These are phyloP conservation scores for Tritrichomonas musculus DNA, from an alignment of 208 protist species.

Conservation along the genomic window DNA sequence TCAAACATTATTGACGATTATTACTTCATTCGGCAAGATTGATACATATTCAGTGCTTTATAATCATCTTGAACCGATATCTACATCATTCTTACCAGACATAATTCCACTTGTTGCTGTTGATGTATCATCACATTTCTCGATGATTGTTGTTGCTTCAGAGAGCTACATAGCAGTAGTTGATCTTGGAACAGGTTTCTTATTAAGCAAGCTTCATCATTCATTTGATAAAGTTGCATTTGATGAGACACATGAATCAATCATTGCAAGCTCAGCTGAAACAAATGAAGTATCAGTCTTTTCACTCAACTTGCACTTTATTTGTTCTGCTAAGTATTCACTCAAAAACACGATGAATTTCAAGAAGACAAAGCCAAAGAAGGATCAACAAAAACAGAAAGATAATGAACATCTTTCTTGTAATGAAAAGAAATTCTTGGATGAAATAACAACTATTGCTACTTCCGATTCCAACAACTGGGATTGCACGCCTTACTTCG, in stretches of 20 bases:
- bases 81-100: background rate
- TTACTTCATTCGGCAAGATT: background rate
- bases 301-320: too few species aligned
- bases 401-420: too few species aligned
- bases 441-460: background rate
- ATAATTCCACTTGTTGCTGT: background rate
- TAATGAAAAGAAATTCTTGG: too few species aligned
- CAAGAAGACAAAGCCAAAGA: too few species aligned
- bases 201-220: background rate
- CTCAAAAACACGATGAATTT: background rate
- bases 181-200: background rate
- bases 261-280: background rate
- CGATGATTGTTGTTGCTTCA: background rate
- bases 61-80: too few species aligned
- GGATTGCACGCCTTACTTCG: background rate
- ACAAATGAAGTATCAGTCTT: too few species aligned
- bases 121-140: background rate
- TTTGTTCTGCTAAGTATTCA: too few species aligned
- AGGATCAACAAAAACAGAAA: background rate
- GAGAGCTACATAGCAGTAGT: background rate
- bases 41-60: background rate
- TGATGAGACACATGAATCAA: background rate
- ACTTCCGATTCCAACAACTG: background rate
- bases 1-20: background rate
- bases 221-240: background rate